Evolutionary conservation across 768 basidiomycete genomes (phyloP).

Genomic region (Xanthoconium stramineum): DNA sequence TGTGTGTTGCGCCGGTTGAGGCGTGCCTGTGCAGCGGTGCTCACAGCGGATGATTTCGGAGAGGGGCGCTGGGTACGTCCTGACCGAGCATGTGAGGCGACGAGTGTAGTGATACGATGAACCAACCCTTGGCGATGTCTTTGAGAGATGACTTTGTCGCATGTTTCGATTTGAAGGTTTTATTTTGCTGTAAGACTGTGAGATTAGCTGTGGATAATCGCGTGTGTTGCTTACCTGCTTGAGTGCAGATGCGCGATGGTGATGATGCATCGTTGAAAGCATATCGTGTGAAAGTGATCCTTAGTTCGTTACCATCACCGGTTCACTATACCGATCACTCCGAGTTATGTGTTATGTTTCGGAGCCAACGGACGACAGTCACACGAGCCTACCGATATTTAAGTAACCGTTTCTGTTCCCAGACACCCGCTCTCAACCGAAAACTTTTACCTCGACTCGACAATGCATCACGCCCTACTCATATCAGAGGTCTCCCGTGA

Average conservation of each 20-base stretch:
- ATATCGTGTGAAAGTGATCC: conserved; percentile 2
- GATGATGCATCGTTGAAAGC: conserved; percentile 49
- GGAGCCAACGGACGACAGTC: too few relatives aligned
- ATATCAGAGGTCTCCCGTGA: conserved; percentile 22
- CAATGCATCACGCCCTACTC: conserved; percentile 23
- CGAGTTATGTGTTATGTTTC: too few relatives aligned
- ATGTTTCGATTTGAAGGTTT: conserved; percentile 89
- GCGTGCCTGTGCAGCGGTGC: conserved; percentile 63
- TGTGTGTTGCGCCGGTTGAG: conserved; percentile 80
- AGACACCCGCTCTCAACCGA: background rate
- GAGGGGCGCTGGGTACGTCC: conserved; percentile 57
- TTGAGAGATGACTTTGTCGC: conserved; percentile 82
- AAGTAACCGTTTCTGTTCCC: background rate
- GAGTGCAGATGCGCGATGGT: conserved; percentile 65
- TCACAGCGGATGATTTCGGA: conserved; percentile 48
- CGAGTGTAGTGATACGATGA: background rate
- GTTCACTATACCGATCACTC: too few relatives aligned
- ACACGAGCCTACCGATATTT: background rate
- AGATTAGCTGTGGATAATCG: too few relatives aligned
- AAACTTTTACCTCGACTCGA: background rate
- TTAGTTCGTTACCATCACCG: background rate
- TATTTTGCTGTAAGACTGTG: conserved; percentile 63
- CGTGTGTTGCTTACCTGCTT: conserved; percentile 58
- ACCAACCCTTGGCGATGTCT: conserved; percentile 77
- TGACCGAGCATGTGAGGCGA: background rate